phyloP scores from a whole-genome alignment of 1,284 basidiomycete species.

The Takashimella koratensis region DNA sequence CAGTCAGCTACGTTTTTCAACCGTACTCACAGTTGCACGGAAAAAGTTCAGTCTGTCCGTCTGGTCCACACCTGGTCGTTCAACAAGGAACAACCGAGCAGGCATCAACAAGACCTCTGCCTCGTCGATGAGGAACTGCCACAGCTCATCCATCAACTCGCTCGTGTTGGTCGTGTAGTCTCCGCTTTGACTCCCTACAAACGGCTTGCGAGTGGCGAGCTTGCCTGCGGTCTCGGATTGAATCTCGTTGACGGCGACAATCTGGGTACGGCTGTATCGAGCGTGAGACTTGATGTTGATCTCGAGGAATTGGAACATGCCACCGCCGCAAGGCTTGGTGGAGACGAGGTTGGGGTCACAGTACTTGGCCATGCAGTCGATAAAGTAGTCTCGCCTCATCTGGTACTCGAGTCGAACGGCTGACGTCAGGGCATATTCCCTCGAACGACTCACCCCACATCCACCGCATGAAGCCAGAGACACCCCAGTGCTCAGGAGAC shows the following conservation, averaged over 20 bases:
- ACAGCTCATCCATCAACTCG: conserved; percentile 52
- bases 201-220: neutral
- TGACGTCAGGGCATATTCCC: neutral
- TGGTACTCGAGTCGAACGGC: conserved; percentile 52
- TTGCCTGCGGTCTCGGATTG: neutral
- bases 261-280: conserved; percentile 11
- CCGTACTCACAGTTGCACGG: conserved; percentile 42
- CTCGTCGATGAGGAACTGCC: conserved; percentile 45
- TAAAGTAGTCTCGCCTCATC: conserved; percentile 51
- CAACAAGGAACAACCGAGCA: conserved; percentile 47
- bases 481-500: conserved; percentile 46
- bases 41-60: conserved; percentile 50
- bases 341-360: conserved; percentile 38
- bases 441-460: conserved; percentile 14
- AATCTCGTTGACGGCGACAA: neutral
- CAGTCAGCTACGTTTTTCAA: too few species aligned
- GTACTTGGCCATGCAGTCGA: conserved; percentile 28
- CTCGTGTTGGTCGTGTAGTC: conserved; percentile 39
- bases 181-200: neutral
- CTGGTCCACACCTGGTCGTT: conserved; percentile 37
- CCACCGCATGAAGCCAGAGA: conserved; percentile 51
- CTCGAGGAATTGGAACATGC: conserved; percentile 50
- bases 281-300: conserved; percentile 15
- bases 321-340: conserved; percentile 48
- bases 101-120: conserved; percentile 51